Evolutionary conservation across 495 filamentous ascomycete species (phyloP), one percentile per base, ranked within the genome.

Genomic region (Aspergillus olivimuriae): DNA sequence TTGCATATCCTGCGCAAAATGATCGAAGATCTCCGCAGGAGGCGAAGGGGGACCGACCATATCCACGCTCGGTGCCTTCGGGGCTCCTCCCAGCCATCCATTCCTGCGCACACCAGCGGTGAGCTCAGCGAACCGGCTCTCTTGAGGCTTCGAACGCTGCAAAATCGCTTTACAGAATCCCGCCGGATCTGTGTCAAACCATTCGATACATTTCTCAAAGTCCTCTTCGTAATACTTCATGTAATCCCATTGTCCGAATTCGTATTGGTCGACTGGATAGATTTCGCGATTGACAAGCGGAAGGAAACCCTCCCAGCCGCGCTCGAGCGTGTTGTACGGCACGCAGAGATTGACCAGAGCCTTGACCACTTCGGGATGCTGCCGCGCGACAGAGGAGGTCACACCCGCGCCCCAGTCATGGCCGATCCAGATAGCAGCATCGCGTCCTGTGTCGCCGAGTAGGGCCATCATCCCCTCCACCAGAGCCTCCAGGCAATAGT

Each of bases 401-500:
- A 43, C 40, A 8, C 40, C 40, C 24, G 40, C 40, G 24, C 40
- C 40, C 40, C 40, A 43, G 40, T 43, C 40, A 21, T 43, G 40
- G 14, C 40, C 40, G 2, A 43, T 30, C 40, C 40, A 43, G 17
- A 43, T 43, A 4, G 40, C 40, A 12, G 40, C 40, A 16, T 19
- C 16, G n/a, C 40, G 24, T 9, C 28, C 40, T 3, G 40, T 33
- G 28, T 43, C 26, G 15, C 3, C 26, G 24, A 43, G 40, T 6
- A 43, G 20, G 11, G 40, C 40, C 28, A 43, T 43, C 40, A 43
- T 43, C 17, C 26, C 40, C 16, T 21, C 40, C 2, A 43, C 40
- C 5, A 43, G 26, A 30, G 40, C 40, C n/a, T 43, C 40, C 15
- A 33, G 40, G 3, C 2, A 34, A 16, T 43, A 43, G 18, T 43